phyloP scores from a whole-genome alignment of 2,329 filamentous ascomycete species.

The Berkeleyomyces rouxiae region DNA sequence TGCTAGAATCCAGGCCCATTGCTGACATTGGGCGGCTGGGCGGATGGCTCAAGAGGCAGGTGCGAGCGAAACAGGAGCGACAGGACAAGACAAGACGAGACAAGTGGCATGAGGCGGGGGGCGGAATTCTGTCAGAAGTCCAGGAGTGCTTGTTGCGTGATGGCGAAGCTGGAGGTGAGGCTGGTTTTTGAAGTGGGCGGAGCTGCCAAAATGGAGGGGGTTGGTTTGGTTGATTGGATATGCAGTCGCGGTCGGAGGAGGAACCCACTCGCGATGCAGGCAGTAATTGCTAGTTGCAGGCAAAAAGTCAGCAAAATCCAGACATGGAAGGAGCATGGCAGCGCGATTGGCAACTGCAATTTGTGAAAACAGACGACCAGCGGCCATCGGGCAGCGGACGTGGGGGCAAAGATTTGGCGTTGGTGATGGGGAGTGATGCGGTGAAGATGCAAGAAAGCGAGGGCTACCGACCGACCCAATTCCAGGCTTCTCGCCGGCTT shows the following conservation, averaged over 20 bases:
- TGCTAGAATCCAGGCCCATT: constrained; percentile 40
- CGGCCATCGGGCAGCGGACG: too few relatives aligned
- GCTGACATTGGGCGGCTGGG: constrained; percentile 13
- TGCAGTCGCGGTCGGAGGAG: not conserved
- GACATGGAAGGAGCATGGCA: too few relatives aligned
- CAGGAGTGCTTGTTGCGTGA: too few relatives aligned
- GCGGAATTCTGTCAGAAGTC: too few relatives aligned
- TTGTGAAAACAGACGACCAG: too few relatives aligned
- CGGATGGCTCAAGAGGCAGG: not conserved
- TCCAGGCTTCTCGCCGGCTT: not conserved
- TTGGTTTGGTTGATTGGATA: not conserved
- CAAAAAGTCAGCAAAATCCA: not conserved
- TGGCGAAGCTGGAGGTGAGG: too few relatives aligned
- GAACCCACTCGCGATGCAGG: not conserved
- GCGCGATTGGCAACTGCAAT: too few relatives aligned
- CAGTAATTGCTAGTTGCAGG: not conserved
- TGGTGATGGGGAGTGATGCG: too few relatives aligned
- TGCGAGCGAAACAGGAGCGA: constrained; percentile 13
- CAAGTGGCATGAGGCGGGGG: too few relatives aligned
- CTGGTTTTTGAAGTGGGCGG: not conserved
- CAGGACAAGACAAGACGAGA: not conserved
- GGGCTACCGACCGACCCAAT: not conserved
- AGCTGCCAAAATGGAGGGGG: not conserved
- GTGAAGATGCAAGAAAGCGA: not conserved
- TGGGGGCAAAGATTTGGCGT: too few relatives aligned